phyloP scores from a whole-genome alignment of 495 filamentous ascomycete genomes.

The Elasticomyces elasticus region DNA sequence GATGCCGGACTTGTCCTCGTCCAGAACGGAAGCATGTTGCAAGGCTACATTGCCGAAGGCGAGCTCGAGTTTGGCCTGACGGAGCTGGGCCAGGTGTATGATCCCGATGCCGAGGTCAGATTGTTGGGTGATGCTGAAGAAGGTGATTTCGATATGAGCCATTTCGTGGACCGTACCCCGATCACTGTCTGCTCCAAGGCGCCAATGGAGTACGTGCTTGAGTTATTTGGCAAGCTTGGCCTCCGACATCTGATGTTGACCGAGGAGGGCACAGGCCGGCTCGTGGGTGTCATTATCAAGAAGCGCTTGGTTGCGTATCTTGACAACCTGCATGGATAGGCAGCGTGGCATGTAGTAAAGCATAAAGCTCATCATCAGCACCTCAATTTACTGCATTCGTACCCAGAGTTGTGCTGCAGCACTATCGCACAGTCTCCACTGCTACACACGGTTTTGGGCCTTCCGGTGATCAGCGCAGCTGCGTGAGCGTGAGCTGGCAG shows the following conservation, averaged over 20 bases:
- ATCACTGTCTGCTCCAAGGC: conserved; percentile 41
- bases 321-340: conserved; percentile 14
- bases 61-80: conserved; percentile 45
- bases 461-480: too few species aligned
- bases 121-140: conserved; percentile 34
- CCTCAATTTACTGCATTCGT: too few species aligned
- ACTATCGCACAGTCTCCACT: too few species aligned
- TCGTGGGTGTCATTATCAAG: conserved; percentile 34
- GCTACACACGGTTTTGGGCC: too few species aligned
- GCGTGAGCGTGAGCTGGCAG: too few species aligned
- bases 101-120: conserved; percentile 31
- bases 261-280: conserved; percentile 35
- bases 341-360: background rate
- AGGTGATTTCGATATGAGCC: conserved; percentile 33
- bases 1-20: conserved; percentile 49
- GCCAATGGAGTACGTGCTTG: conserved; percentile 47
- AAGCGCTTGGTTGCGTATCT: conserved; percentile 33
- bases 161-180: conserved; percentile 46
- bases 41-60: conserved; percentile 46
- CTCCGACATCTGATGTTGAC: conserved; percentile 42
- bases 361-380: background rate
- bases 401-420: too few species aligned
- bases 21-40: conserved; percentile 36
- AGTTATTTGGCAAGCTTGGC: conserved; percentile 50
- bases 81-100: conserved; percentile 29